Conservation (phyloP, 768 basidiomycete genomes). For the Boletus barrowsii region DNA sequence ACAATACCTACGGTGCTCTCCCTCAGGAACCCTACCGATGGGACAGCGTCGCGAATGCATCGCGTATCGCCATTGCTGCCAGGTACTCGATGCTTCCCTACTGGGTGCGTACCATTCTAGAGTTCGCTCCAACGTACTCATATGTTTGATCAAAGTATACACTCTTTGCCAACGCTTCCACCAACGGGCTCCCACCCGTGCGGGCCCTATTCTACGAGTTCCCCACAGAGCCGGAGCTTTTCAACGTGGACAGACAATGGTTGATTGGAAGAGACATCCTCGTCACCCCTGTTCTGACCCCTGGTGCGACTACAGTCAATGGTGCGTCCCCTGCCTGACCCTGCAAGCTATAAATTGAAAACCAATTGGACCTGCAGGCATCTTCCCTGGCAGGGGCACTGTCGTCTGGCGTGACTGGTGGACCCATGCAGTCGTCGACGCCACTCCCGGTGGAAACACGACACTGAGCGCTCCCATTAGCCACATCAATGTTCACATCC, state of each 20-base stretch:
- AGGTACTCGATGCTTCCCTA: constrained; percentile 75
- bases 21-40: constrained; percentile 81
- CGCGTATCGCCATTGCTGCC: constrained; percentile 65
- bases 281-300: constrained; percentile 70
- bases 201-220: constrained; percentile 79
- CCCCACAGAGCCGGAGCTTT: constrained; percentile 64
- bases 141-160: constrained; percentile 51
- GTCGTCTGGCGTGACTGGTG: constrained; percentile 74
- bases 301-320: constrained; percentile 64
- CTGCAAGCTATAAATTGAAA: not conserved
- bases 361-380: constrained; percentile 37
- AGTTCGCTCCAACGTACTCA: not conserved
- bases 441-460: constrained; percentile 38
- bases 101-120: constrained; percentile 51
- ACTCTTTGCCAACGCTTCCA: constrained; percentile 67
- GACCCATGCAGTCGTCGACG: constrained; percentile 54
- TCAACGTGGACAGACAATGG: constrained; percentile 65
- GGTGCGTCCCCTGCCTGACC: constrained; percentile 37
- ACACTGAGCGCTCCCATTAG: constrained; percentile 66
- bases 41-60: constrained; percentile 76
- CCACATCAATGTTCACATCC: constrained; percentile 74
- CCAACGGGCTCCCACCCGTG: constrained; percentile 63
- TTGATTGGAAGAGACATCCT: constrained; percentile 67
- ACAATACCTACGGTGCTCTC: constrained; percentile 62
- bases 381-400: constrained; percentile 60